These are phyloP conservation scores for Emmonsiellopsis sp. DNA, from an alignment of 2,329 filamentous ascomycete species.

Conservation along the genomic window DNA sequence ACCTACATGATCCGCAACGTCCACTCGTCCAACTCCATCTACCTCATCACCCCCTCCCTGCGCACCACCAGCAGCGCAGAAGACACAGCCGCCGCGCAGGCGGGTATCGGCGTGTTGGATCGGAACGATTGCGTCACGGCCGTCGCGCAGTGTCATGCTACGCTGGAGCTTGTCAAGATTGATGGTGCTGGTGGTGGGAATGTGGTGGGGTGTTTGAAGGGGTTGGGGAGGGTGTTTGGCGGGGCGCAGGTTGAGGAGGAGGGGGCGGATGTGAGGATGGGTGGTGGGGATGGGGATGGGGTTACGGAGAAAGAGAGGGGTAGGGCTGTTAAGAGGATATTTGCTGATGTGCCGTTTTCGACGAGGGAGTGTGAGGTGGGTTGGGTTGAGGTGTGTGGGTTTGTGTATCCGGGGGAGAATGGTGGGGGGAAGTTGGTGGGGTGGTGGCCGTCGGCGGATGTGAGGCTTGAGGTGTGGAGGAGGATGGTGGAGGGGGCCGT, in stretches of 20 bases:
- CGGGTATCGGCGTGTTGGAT: not conserved
- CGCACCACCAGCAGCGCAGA: constrained; percentile 9
- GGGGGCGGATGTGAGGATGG: constrained; percentile 9
- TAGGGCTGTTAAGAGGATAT: constrained; percentile 29
- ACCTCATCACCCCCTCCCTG: constrained; percentile 38
- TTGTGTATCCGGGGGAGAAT: constrained; percentile 31
- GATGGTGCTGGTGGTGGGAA: constrained; percentile 11
- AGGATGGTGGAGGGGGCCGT: constrained; percentile 28
- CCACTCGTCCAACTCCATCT: constrained; percentile 55
- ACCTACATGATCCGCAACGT: constrained; percentile 55
- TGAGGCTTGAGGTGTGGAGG: constrained; percentile 42
- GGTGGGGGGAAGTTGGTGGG: constrained; percentile 13
- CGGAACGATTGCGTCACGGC: constrained; percentile 23
- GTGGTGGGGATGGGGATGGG: constrained; percentile 17
- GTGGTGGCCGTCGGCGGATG: constrained; percentile 40
- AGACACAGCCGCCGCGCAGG: constrained; percentile 12
- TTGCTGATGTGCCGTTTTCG: constrained; percentile 44
- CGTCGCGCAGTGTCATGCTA: constrained; percentile 37
- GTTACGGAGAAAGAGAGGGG: constrained; percentile 19
- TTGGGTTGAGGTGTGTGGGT: constrained; percentile 45
- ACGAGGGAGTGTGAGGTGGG: constrained; percentile 39
- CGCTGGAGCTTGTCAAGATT: constrained; percentile 33
- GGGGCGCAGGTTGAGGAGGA: constrained; percentile 4
- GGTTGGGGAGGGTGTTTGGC: constrained; percentile 18
- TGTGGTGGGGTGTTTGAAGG: no score